These are phyloP conservation scores for Ilyonectria sp. DNA, from an alignment of 2,329 filamentous ascomycete genomes.

Conservation along the genomic window DNA sequence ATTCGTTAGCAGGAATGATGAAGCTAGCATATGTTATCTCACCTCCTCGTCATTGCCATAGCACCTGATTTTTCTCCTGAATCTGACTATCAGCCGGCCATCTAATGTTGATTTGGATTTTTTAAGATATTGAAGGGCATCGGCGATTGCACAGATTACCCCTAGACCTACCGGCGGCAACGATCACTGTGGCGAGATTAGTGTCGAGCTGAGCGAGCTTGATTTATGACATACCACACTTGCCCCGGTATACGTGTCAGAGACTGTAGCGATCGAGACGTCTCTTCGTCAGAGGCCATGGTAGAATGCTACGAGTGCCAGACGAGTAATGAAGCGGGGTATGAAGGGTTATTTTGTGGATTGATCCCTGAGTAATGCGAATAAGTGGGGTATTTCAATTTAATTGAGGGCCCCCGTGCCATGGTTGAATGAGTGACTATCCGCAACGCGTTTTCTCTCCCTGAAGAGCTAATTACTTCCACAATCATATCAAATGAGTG, in stretches of 20 bases:
- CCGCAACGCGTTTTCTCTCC: too few relatives aligned
- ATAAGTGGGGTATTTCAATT: too few relatives aligned
- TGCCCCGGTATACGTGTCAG: slow-evolving; percentile 21
- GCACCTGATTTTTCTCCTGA: slow-evolving; percentile 34
- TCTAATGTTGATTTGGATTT: not conserved
- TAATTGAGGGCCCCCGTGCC: too few relatives aligned
- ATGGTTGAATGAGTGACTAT: too few relatives aligned
- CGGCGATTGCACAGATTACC: not conserved
- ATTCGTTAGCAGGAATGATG: not conserved
- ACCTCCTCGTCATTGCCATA: slow-evolving; percentile 27
- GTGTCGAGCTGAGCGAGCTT: not conserved
- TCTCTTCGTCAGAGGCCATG: not conserved
- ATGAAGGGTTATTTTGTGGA: too few relatives aligned
- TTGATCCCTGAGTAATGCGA: too few relatives aligned
- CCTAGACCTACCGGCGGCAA: slow-evolving; percentile 31
- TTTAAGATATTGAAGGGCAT: not conserved
- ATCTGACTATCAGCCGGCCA: not conserved
- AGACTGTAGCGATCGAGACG: not conserved
- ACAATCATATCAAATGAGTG: too few relatives aligned
- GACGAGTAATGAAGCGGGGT: too few relatives aligned
- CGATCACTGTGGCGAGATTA: slow-evolving; percentile 27
- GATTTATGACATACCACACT: slow-evolving; percentile 23
- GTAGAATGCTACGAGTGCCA: not conserved
- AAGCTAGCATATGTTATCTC: not conserved
- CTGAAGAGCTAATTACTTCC: too few relatives aligned